Evolutionary conservation across 108 stramenopile genomes (phyloP).

Genomic region (Cyclotella sp.): DNA sequence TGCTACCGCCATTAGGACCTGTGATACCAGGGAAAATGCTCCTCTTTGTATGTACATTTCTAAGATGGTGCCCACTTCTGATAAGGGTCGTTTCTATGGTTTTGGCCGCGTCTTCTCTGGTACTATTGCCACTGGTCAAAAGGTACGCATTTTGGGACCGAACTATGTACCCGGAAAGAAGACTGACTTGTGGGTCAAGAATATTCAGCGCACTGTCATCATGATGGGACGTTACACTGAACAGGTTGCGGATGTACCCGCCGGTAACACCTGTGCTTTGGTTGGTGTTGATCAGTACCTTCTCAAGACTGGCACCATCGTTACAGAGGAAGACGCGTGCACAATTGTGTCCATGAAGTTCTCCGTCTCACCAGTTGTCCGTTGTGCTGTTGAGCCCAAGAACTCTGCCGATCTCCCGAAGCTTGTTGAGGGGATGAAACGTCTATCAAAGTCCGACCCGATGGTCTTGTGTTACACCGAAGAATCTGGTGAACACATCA

Average conservation of each 20-base stretch:
- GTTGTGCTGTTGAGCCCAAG: slow-evolving; percentile 99
- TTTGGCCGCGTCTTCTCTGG: slow-evolving; percentile 99
- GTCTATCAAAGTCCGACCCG: slow-evolving; percentile 99
- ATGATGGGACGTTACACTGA: slow-evolving; percentile 99
- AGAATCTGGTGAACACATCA: slow-evolving; percentile 99
- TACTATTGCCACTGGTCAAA: slow-evolving; percentile 98
- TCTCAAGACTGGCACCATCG: slow-evolving; percentile 99
- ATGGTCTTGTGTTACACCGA: slow-evolving; percentile 99
- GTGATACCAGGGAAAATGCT: slow-evolving; percentile 94
- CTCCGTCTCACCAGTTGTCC: slow-evolving; percentile 99
- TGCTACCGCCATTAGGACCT: slow-evolving; percentile 97
- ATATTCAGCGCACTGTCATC: slow-evolving; percentile 99
- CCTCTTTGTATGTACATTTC: slow-evolving; percentile 99
- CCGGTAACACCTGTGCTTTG: slow-evolving; percentile 99
- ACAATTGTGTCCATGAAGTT: slow-evolving; percentile 99
- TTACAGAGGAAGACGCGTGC: slow-evolving; percentile 96
- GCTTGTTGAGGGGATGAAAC: slow-evolving; percentile 99
- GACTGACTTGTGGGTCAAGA: slow-evolving; percentile 99
- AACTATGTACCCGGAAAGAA: slow-evolving; percentile 99
- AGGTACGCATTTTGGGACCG: slow-evolving; percentile 99
- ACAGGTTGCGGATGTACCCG: slow-evolving; percentile 98
- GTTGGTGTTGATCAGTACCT: slow-evolving; percentile 99
- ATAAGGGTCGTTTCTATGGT: slow-evolving; percentile 99
- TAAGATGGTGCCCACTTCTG: slow-evolving; percentile 99
- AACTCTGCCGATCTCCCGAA: slow-evolving; percentile 99